A percentile compares a stretch with the other conserved stretches of the same genome.
Evolutionary conservation across 805 yeast species (phyloP).

Genomic region (Wickerhamomyces ciferrii): DNA sequence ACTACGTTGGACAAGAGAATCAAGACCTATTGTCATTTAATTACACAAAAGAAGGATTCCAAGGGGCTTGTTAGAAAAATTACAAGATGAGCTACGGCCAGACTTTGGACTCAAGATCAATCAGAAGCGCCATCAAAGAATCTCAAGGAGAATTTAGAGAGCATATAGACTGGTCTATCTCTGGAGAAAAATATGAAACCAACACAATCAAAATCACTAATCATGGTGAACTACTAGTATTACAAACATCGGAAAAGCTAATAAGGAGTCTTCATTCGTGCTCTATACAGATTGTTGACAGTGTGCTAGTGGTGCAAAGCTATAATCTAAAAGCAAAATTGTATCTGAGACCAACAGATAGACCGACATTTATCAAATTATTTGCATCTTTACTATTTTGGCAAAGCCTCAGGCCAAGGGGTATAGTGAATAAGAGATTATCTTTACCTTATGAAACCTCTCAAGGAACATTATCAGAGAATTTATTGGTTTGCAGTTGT

Average conservation of each 20-base stretch:
- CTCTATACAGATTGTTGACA: not conserved
- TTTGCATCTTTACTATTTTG: constrained; percentile 46
- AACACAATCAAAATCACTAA: constrained; percentile 1
- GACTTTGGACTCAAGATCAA: not conserved
- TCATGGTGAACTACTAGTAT: constrained; percentile 1
- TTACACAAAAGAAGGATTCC: too few species aligned
- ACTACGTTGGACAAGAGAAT: too few species aligned
- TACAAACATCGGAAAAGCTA: not conserved
- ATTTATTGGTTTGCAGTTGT: constrained; percentile 56
- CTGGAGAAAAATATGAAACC: not conserved
- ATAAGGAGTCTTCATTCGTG: constrained; percentile 4
- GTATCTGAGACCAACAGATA: constrained; percentile 18
- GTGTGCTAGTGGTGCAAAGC: not conserved
- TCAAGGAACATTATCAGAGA: constrained; percentile 20
- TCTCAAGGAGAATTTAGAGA: constrained; percentile 12
- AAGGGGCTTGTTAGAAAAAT: too few species aligned
- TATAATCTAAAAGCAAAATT: not conserved
- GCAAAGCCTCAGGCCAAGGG: constrained; percentile 49
- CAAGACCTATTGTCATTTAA: too few species aligned
- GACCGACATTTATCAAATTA: constrained; percentile 31
- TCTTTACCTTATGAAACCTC: constrained; percentile 16
- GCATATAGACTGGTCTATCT: constrained; percentile 9
- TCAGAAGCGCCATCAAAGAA: constrained; percentile 1
- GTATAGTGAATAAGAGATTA: constrained; percentile 41
- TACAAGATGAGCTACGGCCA: not conserved